These are phyloP conservation scores for Infundibulicybe gibba DNA, from an alignment of 768 basidiomycete species.

Conservation along the genomic window DNA sequence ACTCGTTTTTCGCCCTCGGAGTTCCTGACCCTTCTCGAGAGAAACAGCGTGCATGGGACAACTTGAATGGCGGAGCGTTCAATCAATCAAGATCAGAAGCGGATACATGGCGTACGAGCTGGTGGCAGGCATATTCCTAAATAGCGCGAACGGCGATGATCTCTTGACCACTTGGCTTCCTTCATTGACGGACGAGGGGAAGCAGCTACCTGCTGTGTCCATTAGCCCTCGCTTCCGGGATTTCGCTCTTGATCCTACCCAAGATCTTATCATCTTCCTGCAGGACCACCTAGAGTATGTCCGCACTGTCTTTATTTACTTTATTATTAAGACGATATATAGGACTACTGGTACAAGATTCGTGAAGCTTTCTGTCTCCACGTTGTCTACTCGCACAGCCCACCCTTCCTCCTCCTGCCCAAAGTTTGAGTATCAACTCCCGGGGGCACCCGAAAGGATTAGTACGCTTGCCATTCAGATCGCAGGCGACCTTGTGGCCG, in stretches of 20 bases:
- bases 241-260: constrained; percentile 62
- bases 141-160: constrained; percentile 21
- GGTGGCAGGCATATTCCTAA: constrained; percentile 55
- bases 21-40: constrained; percentile 14
- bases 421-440: constrained; percentile 19
- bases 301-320: neutral
- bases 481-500: constrained; percentile 48
- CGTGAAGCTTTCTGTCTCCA: constrained; percentile 35
- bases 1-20: constrained; percentile 9
- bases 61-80: constrained; percentile 14
- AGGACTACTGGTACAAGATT: constrained; percentile 6
- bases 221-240: constrained; percentile 43
- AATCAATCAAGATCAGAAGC: constrained; percentile 10
- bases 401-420: constrained; percentile 39
- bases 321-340: too few relatives aligned
- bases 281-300: constrained; percentile 17
- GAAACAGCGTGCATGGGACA: constrained; percentile 19
- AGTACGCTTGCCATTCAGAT: constrained; percentile 42
- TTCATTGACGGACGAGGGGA: constrained; percentile 11
- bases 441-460: constrained; percentile 14
- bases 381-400: constrained; percentile 33
- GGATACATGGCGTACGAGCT: constrained; percentile 49
- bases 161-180: constrained; percentile 21
- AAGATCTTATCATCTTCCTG: constrained; percentile 41
- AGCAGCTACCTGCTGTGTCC: constrained; percentile 21